Evolutionary conservation across 352 stramenopile genomes (phyloP).

Genomic region (Detonula confervacea): DNA sequence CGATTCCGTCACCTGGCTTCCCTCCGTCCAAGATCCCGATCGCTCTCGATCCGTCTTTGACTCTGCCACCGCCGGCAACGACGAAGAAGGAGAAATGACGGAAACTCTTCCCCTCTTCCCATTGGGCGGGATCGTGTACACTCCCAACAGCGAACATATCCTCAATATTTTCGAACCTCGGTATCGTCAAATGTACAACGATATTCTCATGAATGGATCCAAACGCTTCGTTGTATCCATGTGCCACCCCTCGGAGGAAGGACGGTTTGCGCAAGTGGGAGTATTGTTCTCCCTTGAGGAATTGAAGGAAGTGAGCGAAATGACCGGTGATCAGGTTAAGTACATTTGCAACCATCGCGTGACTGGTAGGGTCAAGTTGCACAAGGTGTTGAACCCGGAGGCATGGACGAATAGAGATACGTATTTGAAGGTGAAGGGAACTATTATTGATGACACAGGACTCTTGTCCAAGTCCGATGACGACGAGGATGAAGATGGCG

Average conservation of each 20-base stretch:
- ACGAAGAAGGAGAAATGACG: constrained; percentile 22
- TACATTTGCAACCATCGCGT: constrained; percentile 87
- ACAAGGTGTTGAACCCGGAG: constrained; percentile 80
- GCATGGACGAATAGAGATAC: constrained; percentile 74
- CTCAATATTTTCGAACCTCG: constrained; percentile 87
- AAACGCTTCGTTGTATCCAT: constrained; percentile 83
- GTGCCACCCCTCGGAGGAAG: constrained; percentile 74
- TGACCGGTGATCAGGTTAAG: constrained; percentile 84
- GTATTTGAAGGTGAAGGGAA: constrained; percentile 80
- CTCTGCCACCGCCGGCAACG: neutral
- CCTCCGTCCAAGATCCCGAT: constrained; percentile 50
- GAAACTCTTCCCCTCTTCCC: constrained; percentile 85
- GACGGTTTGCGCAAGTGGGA: constrained; percentile 78
- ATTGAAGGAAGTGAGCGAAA: constrained; percentile 84
- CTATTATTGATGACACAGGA: constrained; percentile 68
- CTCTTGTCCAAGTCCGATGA: constrained; percentile 16
- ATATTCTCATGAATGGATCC: constrained; percentile 85
- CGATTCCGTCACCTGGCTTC: constrained; percentile 81
- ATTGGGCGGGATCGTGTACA: constrained; percentile 84
- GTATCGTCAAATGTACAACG: constrained; percentile 86
- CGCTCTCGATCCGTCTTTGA: constrained; percentile 19
- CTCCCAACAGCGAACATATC: constrained; percentile 81
- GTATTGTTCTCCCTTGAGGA: constrained; percentile 84
- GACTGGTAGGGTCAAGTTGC: constrained; percentile 71
- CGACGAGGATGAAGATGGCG: constrained; percentile 22